Conservation (phyloP, 306 rosid species). For the Castanea sativa region DNA sequence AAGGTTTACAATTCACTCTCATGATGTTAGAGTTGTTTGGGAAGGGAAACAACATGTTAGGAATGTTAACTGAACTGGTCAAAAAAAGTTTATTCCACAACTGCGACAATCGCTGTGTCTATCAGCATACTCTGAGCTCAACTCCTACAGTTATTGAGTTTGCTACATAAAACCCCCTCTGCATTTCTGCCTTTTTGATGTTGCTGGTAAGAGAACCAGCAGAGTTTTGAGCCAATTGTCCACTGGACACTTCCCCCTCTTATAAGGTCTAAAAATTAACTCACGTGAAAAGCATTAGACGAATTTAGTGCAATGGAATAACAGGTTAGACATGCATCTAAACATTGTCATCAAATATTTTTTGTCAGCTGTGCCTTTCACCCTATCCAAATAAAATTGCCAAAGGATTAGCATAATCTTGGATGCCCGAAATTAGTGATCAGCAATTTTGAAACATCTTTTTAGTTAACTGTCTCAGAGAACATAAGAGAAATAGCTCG, state of each 20-base stretch:
- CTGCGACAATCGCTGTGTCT: background rate
- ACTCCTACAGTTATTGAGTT: background rate
- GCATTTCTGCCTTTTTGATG: background rate
- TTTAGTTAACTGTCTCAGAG: background rate
- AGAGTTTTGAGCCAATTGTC: background rate
- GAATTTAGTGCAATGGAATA: background rate
- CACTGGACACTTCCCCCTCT: background rate
- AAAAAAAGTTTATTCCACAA: background rate
- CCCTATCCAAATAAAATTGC: background rate
- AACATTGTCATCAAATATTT: background rate
- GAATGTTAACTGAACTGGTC: background rate
- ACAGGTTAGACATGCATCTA: background rate
- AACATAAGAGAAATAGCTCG: background rate
- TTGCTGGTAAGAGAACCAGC: background rate
- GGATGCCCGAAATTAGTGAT: background rate
- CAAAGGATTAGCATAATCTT: background rate
- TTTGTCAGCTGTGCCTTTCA: background rate
- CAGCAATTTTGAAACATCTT: background rate
- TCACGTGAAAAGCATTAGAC: background rate
- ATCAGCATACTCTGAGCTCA: background rate
- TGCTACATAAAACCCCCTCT: no score
- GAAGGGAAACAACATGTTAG: background rate
- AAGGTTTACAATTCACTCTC: background rate
- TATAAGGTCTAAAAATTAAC: background rate
- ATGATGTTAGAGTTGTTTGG: background rate